Evolutionary conservation across 2,329 filamentous ascomycete species (phyloP).

Genomic region (Neofusicoccum sp.): DNA sequence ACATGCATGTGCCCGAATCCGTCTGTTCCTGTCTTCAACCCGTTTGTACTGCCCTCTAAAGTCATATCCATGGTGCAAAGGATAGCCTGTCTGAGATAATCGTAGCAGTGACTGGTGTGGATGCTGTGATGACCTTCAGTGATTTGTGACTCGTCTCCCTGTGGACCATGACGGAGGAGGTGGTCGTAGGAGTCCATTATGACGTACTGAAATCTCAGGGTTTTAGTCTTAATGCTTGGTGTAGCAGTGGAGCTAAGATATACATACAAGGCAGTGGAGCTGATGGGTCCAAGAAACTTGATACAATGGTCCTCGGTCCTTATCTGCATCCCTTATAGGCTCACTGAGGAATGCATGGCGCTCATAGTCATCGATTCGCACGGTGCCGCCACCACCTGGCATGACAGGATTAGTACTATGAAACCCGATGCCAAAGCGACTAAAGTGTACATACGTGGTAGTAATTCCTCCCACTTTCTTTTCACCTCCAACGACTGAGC

Average conservation of each 20-base stretch:
- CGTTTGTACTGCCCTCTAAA: neutral
- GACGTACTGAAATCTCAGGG: neutral
- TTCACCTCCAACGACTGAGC: too few species aligned
- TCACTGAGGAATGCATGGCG: too few species aligned
- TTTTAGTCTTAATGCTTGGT: too few species aligned
- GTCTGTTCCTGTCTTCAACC: neutral
- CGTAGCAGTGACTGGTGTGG: constrained; percentile 10
- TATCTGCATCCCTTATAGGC: too few species aligned
- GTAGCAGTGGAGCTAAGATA: too few species aligned
- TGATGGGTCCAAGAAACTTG: neutral
- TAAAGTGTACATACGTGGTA: too few species aligned
- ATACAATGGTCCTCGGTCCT: too few species aligned
- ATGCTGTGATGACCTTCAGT: neutral
- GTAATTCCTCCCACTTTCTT: too few species aligned
- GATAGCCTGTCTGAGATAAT: constrained; percentile 6
- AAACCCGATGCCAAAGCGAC: too few species aligned
- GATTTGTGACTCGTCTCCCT: neutral
- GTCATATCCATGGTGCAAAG: constrained; percentile 4
- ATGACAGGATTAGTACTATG: too few species aligned
- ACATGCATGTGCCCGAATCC: constrained; percentile 4
- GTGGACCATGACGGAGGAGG: neutral
- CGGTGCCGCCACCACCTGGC: too few species aligned
- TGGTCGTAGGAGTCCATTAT: constrained; percentile 3
- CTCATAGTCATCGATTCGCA: too few species aligned
- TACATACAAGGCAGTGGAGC: neutral